Evolutionary conservation across 352 stramenopile species (phyloP), one percentile per base, ranked within the genome.

Genomic region (Phytophthora citrophthora): DNA sequence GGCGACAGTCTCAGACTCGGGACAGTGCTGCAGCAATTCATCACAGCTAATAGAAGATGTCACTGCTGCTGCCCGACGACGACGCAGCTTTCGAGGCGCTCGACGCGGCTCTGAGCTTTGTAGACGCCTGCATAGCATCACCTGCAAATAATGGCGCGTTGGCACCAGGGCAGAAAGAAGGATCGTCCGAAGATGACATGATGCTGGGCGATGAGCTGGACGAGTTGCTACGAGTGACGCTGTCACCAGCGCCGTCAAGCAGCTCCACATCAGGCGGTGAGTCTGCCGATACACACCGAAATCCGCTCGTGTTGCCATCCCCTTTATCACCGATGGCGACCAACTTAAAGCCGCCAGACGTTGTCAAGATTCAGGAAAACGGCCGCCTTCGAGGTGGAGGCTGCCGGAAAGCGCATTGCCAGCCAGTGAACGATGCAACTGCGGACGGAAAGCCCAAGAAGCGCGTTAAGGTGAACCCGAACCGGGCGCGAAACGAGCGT

Each of bases 401-500:
- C n/a, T 68, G 53, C 32, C 31, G 59, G 10, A 31, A 27, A 0
- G 43, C 47, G 11, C 11, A 27, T 31, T 68, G 61, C 45, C 52
- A 27, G 4, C 23, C n/a, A 20, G 32, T 43, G 20, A 16, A 11
- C 12, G 36, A 39, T 13, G 32, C 18, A n/a, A 26, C 16, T 16
- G 45, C 63, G 18, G 20, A 50, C 26, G 29, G 29, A 34, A 58
- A 53, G 2, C n/a, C 39, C 4, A 69, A 63, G 46, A 54, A 58
- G n/a, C 54, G 54, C 0, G 44, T 43, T 3, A 70, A 70, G 55
- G 54, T 61, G n/a, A 81, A 81, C 49, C 73, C 73, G 44, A 81
- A 81, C 64, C 61, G 68, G 47, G 70, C 70, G 39, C 73, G 70
- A 18, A 70, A 79, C 43, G 65, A 81, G 54, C 73, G 70, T 32